These are phyloP conservation scores for Penicillium digitatum DNA, from an alignment of 2,329 filamentous ascomycete genomes.

Conservation along the genomic window DNA sequence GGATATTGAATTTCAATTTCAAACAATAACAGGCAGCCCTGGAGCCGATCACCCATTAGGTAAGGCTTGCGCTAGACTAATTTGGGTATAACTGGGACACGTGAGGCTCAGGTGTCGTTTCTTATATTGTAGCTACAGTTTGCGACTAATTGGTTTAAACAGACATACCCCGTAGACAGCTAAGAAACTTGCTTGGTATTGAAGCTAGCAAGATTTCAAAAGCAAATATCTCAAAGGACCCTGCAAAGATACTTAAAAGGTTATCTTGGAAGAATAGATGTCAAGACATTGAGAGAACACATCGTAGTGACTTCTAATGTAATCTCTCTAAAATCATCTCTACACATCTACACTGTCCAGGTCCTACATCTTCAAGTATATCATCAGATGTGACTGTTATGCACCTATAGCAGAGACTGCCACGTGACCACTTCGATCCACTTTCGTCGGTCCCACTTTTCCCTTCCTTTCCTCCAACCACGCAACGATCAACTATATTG, in stretches of 20 bases:
- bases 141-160: background rate
- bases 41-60: conserved; percentile 15
- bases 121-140: background rate
- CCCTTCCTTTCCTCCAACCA: background rate
- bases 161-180: background rate
- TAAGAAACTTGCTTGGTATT: too few relatives aligned
- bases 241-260: too few relatives aligned
- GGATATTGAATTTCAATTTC: conserved; percentile 13
- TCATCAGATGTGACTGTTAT: background rate
- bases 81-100: conserved; percentile 18
- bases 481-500: background rate
- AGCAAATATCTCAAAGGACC: too few relatives aligned
- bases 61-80: conserved; percentile 14
- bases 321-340: background rate
- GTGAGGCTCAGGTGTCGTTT: conserved; percentile 14
- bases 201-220: too few relatives aligned
- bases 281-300: background rate
- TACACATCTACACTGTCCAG: background rate
- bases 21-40: conserved; percentile 13
- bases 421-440: background rate
- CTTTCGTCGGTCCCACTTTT: background rate
- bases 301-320: background rate
- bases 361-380: background rate
- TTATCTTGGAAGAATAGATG: too few relatives aligned
- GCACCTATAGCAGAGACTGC: too few relatives aligned